phyloP scores from a whole-genome alignment of 257 asterid genomes.

The Phtheirospermum japonicum region DNA sequence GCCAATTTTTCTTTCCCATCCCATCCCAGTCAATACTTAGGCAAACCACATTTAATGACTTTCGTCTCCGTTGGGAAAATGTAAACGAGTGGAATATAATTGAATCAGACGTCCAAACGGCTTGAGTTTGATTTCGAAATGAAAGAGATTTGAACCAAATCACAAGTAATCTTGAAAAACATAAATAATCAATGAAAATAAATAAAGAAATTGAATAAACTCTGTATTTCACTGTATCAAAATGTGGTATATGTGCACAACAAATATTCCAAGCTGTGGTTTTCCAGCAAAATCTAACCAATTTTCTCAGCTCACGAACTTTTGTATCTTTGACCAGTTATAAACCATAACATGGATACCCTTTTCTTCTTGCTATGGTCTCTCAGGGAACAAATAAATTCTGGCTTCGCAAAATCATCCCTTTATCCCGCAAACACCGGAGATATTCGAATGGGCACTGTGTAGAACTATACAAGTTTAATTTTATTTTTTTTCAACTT shows the following conservation, averaged over 20 bases:
- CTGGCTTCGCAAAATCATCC: slow-evolving; percentile 18
- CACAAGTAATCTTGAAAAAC: not conserved
- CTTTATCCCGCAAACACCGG: slow-evolving; percentile 19
- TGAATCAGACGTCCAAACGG: too few relatives aligned
- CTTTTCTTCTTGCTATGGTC: not conserved
- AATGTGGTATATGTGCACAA: slow-evolving; percentile 25
- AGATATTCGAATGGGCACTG: slow-evolving; percentile 11
- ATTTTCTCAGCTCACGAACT: slow-evolving; percentile 26
- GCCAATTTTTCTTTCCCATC: too few relatives aligned
- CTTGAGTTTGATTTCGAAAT: not conserved
- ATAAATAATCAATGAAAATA: not conserved
- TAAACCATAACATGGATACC: not conserved
- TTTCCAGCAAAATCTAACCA: slow-evolving; percentile 19
- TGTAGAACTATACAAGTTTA: slow-evolving; percentile 28
- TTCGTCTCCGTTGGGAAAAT: too few relatives aligned
- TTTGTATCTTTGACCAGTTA: not conserved
- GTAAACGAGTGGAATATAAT: too few relatives aligned
- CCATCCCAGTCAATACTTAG: too few relatives aligned
- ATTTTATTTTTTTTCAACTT: slow-evolving; percentile 9
- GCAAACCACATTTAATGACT: too few relatives aligned
- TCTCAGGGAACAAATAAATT: not conserved
- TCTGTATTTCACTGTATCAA: slow-evolving; percentile 13
- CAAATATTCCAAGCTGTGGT: slow-evolving; percentile 18
- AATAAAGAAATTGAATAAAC: slow-evolving; percentile 35
- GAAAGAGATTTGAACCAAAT: not conserved